Evolutionary conservation across 768 basidiomycete genomes (phyloP).

Genomic region (Phylloporus arenicola): DNA sequence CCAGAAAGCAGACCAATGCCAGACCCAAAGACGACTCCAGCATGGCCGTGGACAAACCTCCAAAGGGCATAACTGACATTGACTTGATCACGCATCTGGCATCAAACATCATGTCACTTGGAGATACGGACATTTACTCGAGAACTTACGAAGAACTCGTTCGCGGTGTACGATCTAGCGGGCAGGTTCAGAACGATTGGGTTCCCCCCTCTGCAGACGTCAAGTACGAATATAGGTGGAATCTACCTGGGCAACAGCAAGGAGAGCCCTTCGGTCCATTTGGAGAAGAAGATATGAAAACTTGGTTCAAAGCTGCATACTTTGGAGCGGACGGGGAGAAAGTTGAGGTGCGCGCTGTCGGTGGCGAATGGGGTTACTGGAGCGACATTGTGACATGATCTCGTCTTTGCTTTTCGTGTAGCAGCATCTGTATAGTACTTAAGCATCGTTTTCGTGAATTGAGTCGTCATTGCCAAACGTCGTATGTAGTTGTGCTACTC

Average conservation of each 20-base stretch:
- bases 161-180: conserved; percentile 66
- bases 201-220: conserved; percentile 69
- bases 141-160: conserved; percentile 83
- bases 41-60: conserved; percentile 48
- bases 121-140: conserved; percentile 82
- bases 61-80: conserved; percentile 49
- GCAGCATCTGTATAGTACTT: conserved; percentile 16
- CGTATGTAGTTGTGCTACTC: conserved; percentile 1
- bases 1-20: conserved; percentile 28
- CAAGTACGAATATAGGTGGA: conserved; percentile 82
- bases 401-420: not conserved
- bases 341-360: conserved; percentile 62
- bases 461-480: not conserved
- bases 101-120: conserved; percentile 81
- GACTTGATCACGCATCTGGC: conserved; percentile 81
- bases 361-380: conserved; percentile 74
- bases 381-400: conserved; percentile 51
- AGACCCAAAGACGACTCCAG: conserved; percentile 31
- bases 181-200: conserved; percentile 65
- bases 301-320: conserved; percentile 76
- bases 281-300: conserved; percentile 68
- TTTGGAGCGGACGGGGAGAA: conserved; percentile 78
- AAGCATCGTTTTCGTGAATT: not conserved
- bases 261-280: conserved; percentile 75
- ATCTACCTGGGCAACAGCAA: conserved; percentile 44